Evolutionary conservation across 306 rosid species (phyloP).

Genomic region (Vigna unguiculata): DNA sequence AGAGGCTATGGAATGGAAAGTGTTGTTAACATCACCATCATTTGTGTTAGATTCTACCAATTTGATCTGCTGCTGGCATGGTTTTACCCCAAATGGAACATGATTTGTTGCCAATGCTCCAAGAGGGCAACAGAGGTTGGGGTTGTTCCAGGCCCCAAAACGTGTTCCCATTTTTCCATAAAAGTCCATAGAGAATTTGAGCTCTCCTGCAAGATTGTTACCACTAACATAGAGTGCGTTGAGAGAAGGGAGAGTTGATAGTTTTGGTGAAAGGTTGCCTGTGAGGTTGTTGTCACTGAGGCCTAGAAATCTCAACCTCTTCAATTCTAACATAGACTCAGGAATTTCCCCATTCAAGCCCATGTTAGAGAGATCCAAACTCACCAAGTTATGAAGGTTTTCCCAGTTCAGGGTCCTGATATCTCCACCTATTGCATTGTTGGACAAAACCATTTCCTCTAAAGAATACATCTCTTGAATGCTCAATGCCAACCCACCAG

Average conservation of each 20-base stretch:
- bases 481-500: constrained; percentile 67
- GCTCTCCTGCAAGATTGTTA: constrained; percentile 73
- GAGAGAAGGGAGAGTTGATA: constrained; percentile 64
- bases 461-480: constrained; percentile 64
- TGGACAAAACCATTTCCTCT: constrained; percentile 69
- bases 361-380: constrained; percentile 72
- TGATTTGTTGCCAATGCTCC: constrained; percentile 48
- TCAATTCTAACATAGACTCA: constrained; percentile 67
- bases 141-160: constrained; percentile 80
- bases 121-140: constrained; percentile 68
- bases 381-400: constrained; percentile 55
- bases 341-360: constrained; percentile 79
- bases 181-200: constrained; percentile 65
- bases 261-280: constrained; percentile 63
- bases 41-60: constrained; percentile 47
- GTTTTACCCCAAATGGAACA: constrained; percentile 74
- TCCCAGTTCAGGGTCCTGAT: constrained; percentile 63
- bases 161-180: constrained; percentile 76
- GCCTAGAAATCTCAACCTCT: constrained; percentile 72
- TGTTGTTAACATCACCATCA: constrained; percentile 35
- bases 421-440: constrained; percentile 78
- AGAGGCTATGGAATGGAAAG: constrained; percentile 50
- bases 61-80: constrained; percentile 64
- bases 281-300: constrained; percentile 74
- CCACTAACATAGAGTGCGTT: constrained; percentile 73